Conservation (phyloP, 768 basidiomycete species). For the Tricholoma matsutake region DNA sequence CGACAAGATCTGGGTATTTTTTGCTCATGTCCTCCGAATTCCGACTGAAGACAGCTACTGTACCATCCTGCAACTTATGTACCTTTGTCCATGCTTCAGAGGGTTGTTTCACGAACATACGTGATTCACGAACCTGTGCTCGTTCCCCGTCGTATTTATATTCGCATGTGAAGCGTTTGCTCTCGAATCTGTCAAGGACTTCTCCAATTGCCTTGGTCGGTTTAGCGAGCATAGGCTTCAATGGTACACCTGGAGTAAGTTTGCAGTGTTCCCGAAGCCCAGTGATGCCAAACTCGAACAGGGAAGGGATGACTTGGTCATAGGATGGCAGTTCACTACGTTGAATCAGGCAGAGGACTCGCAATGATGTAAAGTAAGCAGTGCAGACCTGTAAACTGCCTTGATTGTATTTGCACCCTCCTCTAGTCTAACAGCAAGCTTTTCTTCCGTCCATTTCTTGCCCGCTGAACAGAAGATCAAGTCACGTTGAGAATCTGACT, state of each 20-base stretch:
- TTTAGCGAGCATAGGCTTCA: constrained; percentile 99
- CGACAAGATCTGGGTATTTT: constrained; percentile 98
- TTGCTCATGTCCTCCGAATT: constrained; percentile 99
- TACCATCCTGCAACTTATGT: constrained; percentile 79
- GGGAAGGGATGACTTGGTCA: constrained; percentile 86
- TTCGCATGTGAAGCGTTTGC: constrained; percentile 94
- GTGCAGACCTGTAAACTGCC: constrained; percentile 81
- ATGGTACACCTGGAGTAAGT: constrained; percentile 91
- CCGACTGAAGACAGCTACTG: constrained; percentile 88
- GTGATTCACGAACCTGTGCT: constrained; percentile 61
- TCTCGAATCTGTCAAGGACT: constrained; percentile 95
- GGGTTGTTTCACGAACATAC: neutral
- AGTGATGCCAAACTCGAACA: constrained; percentile 75
- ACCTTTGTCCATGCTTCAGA: constrained; percentile 45
- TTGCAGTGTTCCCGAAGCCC: constrained; percentile 74
- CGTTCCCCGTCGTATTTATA: constrained; percentile 99
- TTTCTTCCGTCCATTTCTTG: constrained; percentile 75
- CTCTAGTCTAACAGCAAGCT: constrained; percentile 69
- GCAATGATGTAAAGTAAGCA: constrained; percentile 1
- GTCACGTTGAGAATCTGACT: constrained; percentile 4
- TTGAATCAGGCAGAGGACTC: constrained; percentile 5
- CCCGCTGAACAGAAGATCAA: constrained; percentile 40
- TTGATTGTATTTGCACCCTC: constrained; percentile 78
- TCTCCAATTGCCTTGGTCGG: constrained; percentile 98
- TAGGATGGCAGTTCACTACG: constrained; percentile 88